Evolutionary conservation across 345 rosid genomes (phyloP), one percentile per base, ranked within the genome.

Genomic region (Lumnitzera littorea): DNA sequence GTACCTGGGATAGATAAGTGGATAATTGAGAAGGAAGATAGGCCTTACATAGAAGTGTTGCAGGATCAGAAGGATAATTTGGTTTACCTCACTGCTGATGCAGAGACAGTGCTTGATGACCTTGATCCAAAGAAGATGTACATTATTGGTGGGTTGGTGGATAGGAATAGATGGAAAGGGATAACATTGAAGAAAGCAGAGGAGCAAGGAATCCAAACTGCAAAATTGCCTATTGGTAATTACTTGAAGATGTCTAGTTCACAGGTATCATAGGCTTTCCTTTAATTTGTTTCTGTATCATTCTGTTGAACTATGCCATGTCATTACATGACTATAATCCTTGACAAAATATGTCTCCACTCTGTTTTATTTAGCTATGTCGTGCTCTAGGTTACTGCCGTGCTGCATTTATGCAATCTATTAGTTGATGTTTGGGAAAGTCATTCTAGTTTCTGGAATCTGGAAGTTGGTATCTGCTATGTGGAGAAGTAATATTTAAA

Each of bases 191-290:
- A 75, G 80, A 91, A 94, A 77, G 99, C 92, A 8, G 74, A 80
- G 65, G 97, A 88, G 73, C 97, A 90, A 58, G 92, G 92, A 51
- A 88, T 94, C 55, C 87, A 80, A 70, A 86, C 96, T 25, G 92
- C 95, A 4, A 88, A 78, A 61, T 88, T 94, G 54, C 99, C 99
- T 0, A 90, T 94, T 0, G 89, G 88, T 66, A 84, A 68, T 76
- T 88, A 83, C 76, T 69, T 94, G 80, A 90, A 94, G 79, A 90
- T 90, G 99, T 88, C 89, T 11, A 83, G 92, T 65, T 90, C 99
- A 61, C 97, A 91, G 99, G 99, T 94, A 67, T 55, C 20, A 58
- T 20, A 43, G 48, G 52, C 52, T 41, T 54, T 51, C 51, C 41
- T 51, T 11, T 54, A 29, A 41, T 47, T 29, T 50, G 58, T 24